Conservation (phyloP, 2,329 filamentous ascomycete genomes). For the Cytospora schulzeri region DNA sequence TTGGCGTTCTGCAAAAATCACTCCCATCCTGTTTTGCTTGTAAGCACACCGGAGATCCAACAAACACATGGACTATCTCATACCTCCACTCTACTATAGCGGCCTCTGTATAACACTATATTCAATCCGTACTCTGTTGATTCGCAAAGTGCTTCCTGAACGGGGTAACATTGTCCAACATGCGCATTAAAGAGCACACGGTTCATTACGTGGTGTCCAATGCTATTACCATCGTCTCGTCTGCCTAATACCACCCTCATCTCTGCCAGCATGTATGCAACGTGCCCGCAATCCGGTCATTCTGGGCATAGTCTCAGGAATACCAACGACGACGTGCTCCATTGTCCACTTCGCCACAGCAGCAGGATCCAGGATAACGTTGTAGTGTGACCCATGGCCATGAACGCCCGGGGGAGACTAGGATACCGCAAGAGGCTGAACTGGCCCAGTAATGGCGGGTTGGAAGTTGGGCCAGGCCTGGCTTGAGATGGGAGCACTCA, state of each 20-base stretch:
- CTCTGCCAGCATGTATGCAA: background rate
- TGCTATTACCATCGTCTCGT: too few species aligned
- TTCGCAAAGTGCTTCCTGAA: background rate
- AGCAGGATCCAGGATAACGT: background rate
- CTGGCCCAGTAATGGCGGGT: background rate
- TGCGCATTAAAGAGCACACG: background rate
- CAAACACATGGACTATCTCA: background rate
- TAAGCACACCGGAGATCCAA: background rate
- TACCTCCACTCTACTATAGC: background rate
- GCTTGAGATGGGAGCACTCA: background rate
- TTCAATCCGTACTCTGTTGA: background rate
- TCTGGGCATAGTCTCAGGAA: background rate
- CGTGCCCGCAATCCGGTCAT: background rate
- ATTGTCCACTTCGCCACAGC: background rate
- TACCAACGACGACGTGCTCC: background rate
- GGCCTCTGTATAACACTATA: background rate
- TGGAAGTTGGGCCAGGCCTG: background rate
- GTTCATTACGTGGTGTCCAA: background rate
- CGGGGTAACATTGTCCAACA: background rate
- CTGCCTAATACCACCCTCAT: background rate
- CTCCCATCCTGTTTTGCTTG: background rate
- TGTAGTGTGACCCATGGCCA: background rate
- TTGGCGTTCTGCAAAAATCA: background rate
- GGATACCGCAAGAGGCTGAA: background rate
- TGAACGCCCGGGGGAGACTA: background rate